Evolutionary conservation across 2,329 filamentous ascomycete genomes (phyloP), one percentile per base, ranked within the genome.

Genomic region (Alternaria triticina): DNA sequence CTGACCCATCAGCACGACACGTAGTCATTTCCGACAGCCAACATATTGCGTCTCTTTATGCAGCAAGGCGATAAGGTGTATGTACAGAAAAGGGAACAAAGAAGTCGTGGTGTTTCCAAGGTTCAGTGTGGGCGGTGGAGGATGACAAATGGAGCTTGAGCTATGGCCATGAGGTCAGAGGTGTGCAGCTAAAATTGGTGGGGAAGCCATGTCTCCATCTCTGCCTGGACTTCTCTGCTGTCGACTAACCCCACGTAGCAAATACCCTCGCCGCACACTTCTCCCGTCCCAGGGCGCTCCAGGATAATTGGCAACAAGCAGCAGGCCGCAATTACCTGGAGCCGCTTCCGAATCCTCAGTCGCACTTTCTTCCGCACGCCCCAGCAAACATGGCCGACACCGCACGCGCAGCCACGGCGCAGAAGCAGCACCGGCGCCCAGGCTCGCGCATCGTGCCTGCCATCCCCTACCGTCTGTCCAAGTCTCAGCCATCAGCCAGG

Each of bases 321-420:
- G 61, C 27, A 62, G 57, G 63, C 65, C 72, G 70, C 77, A 79
- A 78, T 80, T 81, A 79, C 78, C 78, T 81, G 79, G 79, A 81
- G 78, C 75, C 76, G 78, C 79, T 78, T 52, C 49, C 49, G 49
- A 30, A n/a, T 64, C 66, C 63, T 61, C 65, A 61, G 36, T 44
- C 46, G 28, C 15, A 25, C 30, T 20, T 40, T 33, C 22, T 23
- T n/a, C 23, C 17, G 52, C 52, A 28, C 54, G 12, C 36, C 28
- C n/a, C 25, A 45, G 12, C 59, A 40, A 54, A 17, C 50, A 62
- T 62, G 62, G 70, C 74, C 70, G 69, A 74, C 40, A 62, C 73
- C 50, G 68, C 74, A 57, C 62, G 58, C 50, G 62, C 74, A 54
- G 59, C 51, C 52, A 61, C 69, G 25, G 61, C 67, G 59, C 73